phyloP scores from a whole-genome alignment of 169 alveolate genomes.

The Amoebophrya sp. region DNA sequence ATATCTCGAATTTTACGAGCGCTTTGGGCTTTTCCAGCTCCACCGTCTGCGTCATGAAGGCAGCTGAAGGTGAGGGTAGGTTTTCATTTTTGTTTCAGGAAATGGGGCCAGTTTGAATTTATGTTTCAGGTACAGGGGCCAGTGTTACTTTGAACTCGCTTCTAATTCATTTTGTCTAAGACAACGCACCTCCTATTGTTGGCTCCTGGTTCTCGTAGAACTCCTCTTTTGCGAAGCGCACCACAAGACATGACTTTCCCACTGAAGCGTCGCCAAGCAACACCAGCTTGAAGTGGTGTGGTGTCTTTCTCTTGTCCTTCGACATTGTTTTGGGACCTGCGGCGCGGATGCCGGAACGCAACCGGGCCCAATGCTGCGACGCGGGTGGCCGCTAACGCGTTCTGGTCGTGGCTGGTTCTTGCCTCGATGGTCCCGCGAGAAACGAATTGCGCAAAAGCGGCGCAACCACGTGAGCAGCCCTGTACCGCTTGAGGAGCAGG shows the following conservation, averaged over 20 bases:
- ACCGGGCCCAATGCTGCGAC: too few species aligned
- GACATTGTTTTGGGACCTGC: too few species aligned
- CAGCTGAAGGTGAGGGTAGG: slow-evolving; percentile 37
- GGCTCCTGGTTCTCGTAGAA: slow-evolving; percentile 62
- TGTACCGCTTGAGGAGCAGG: too few species aligned
- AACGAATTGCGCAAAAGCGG: too few species aligned
- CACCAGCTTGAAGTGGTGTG: slow-evolving; percentile 49
- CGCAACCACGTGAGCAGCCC: too few species aligned
- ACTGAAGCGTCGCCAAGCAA: slow-evolving; percentile 64
- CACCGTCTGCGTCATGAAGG: slow-evolving; percentile 68
- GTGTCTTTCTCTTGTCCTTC: too few species aligned
- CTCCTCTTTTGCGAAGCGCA: slow-evolving; percentile 52
- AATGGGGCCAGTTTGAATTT: neutral
- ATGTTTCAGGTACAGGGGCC: neutral
- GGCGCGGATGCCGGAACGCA: too few species aligned
- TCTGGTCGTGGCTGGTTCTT: too few species aligned
- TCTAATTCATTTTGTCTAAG: neutral
- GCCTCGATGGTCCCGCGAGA: too few species aligned
- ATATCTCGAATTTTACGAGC: slow-evolving; percentile 53
- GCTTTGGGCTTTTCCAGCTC: slow-evolving; percentile 25
- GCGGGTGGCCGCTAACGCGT: too few species aligned
- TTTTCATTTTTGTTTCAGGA: neutral
- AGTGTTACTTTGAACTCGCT: neutral
- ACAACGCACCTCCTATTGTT: slow-evolving; percentile 52
- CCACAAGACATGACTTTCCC: slow-evolving; percentile 62